Evolutionary conservation across 2,329 filamentous ascomycete species (phyloP), one percentile per base, ranked within the genome.

Genomic region (Aspergillus vadensis): DNA sequence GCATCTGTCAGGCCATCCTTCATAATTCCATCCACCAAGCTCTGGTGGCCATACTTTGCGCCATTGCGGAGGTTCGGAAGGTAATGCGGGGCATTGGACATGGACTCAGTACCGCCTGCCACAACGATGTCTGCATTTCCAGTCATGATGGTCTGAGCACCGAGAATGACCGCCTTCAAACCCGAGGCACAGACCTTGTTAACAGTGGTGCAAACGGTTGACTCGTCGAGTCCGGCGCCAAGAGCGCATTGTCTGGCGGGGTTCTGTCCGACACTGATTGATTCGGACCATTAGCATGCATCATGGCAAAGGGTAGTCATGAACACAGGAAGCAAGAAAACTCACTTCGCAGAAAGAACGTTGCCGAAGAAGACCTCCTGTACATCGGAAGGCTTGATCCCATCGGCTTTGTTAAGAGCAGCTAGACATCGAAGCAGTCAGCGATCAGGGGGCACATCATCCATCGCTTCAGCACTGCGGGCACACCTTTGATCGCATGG

Each of bases 161-260:
- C 95, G 63, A 99, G 85, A 67, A 97, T 92, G 74, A 99, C 89
- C 69, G 95, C 91, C 84, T 99, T 99, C 76, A 97, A 83, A 48
- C 90, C 89, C 9, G 93, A 97, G 66, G 95, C 95, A 85, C 95
- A 99, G 76, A 99, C 95, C 84, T 99, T 99, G 89, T 99, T 99
- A 74, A 99, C 87, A 55, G 93, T 96, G 49, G 95, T 99, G 80
- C 89, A 91, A 69, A 96, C 86, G 66, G 90, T 91, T 57, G 85
- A 85, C 65, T 96, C 85, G 57, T 87, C 81, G 66, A 99, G 91
- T 64, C 95, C 95, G 72, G 92, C 95, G 71, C 88, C 87, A 73
- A 99, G 86, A 71, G 93, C 92, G 79, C 91, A 96, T 82, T 99
- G 95, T 73, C 95, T 89, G 69, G 95, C 93, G 67, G 96, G 95